These are phyloP conservation scores for Daldinia vernicosa DNA, from an alignment of 495 filamentous ascomycete species.

Conservation along the genomic window DNA sequence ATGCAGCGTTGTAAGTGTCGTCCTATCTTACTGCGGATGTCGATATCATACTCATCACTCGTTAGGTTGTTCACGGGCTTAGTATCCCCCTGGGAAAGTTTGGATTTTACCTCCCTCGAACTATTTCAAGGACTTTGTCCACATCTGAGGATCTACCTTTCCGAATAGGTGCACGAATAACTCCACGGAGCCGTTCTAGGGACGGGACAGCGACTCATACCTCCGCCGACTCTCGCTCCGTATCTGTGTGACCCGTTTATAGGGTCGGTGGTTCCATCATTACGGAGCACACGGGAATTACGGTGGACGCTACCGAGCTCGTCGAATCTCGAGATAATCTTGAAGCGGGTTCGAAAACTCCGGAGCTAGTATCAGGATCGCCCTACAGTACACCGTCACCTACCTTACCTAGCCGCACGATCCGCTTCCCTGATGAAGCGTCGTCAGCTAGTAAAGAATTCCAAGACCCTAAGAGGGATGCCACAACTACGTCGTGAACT, in stretches of 20 bases:
- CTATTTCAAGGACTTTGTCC: conserved; percentile 67
- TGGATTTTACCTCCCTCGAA: conserved; percentile 79
- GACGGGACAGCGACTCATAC: conserved; percentile 32
- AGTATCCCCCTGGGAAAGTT: conserved; percentile 86
- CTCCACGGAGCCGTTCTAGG: conserved; percentile 54
- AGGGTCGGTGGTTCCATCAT: conserved; percentile 63
- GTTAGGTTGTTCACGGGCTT: conserved; percentile 83
- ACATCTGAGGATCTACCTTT: conserved; percentile 52
- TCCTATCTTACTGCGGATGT: not conserved
- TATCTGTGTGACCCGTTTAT: conserved; percentile 55
- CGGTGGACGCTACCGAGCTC: conserved; percentile 14
- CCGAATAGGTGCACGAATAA: conserved; percentile 28
- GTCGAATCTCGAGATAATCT: conserved; percentile 10
- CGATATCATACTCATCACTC: conserved; percentile 9
- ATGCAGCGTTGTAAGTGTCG: conserved; percentile 79
- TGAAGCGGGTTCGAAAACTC: not conserved
- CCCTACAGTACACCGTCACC: conserved; percentile 16
- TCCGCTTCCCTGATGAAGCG: conserved; percentile 58
- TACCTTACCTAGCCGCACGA: conserved; percentile 42
- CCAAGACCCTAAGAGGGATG: conserved; percentile 12
- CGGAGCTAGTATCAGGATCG: not conserved
- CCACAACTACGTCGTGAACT: conserved; percentile 2
- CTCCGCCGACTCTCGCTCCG: conserved; percentile 39
- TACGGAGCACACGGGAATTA: conserved; percentile 24
- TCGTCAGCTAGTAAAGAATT: conserved; percentile 1